phyloP scores from a whole-genome alignment of 2,329 filamentous ascomycete species.

The Pseudogymnoascus sp. region DNA sequence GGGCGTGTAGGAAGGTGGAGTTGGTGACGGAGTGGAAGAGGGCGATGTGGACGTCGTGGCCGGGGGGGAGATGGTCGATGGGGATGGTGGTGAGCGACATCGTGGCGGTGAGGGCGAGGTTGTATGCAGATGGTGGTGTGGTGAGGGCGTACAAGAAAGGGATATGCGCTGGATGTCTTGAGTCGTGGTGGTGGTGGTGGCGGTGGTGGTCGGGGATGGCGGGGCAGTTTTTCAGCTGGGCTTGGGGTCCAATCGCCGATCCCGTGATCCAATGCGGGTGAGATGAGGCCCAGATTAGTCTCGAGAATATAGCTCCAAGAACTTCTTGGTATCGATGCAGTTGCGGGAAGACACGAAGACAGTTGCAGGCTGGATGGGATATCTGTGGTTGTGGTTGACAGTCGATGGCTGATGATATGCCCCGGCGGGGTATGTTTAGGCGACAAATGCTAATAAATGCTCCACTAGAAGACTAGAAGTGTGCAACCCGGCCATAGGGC shows the following conservation, averaged over 20 bases:
- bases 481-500: background rate
- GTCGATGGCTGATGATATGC: background rate
- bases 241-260: slow-evolving; percentile 1
- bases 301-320: background rate
- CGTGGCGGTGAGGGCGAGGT: slow-evolving; percentile 13
- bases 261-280: background rate
- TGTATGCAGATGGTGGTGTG: background rate
- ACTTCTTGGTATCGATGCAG: background rate
- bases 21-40: slow-evolving; percentile 74
- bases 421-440: slow-evolving; percentile 6
- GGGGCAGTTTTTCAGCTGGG: background rate
- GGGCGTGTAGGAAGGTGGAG: slow-evolving; percentile 65
- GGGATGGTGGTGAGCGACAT: slow-evolving; percentile 53
- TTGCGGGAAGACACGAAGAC: background rate
- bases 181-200: background rate
- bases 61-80: slow-evolving; percentile 66
- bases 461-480: background rate
- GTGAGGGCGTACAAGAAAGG: background rate
- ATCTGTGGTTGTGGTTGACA: background rate
- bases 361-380: background rate
- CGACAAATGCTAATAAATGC: background rate
- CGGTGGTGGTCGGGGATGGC: background rate
- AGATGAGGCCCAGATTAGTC: background rate
- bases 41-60: slow-evolving; percentile 60
- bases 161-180: background rate